These are phyloP conservation scores for Claviceps sp. DNA, from an alignment of 2,329 filamentous ascomycete species.

Conservation along the genomic window DNA sequence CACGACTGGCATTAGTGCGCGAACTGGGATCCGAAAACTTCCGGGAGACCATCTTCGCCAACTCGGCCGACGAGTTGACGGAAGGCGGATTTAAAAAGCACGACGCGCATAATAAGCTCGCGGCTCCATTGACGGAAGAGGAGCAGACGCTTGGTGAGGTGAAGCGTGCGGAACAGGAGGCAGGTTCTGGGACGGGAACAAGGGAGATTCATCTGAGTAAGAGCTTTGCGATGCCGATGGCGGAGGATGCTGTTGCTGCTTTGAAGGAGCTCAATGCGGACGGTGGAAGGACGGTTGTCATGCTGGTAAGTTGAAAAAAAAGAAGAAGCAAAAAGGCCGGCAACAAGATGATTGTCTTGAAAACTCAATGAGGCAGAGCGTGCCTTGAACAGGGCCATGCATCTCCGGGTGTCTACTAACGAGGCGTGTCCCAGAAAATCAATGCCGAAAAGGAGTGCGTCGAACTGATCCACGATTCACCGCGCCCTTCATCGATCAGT, in stretches of 20 bases:
- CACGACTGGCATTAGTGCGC: slow-evolving; percentile 58
- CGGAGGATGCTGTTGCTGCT: slow-evolving; percentile 49
- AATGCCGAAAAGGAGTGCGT: slow-evolving; percentile 57
- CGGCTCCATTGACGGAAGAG: slow-evolving; percentile 66
- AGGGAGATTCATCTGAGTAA: slow-evolving; percentile 47
- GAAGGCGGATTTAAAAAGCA: slow-evolving; percentile 57
- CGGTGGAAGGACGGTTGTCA: slow-evolving; percentile 40
- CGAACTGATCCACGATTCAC: slow-evolving; percentile 44
- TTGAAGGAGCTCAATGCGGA: slow-evolving; percentile 44
- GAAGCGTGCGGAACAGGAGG: slow-evolving; percentile 61
- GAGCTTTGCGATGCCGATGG: slow-evolving; percentile 43
- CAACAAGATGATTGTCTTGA: too few species aligned
- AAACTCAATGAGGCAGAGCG: too few species aligned
- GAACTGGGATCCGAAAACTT: slow-evolving; percentile 72
- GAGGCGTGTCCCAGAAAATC: slow-evolving; percentile 42
- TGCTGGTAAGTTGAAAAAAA: slow-evolving; percentile 49
- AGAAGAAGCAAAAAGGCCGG: neutral
- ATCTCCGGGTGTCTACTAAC: neutral
- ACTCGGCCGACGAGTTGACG: slow-evolving; percentile 54
- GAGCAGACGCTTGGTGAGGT: slow-evolving; percentile 59
- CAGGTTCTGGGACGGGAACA: slow-evolving; percentile 51
- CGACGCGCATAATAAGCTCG: slow-evolving; percentile 50
- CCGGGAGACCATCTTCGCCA: slow-evolving; percentile 61
- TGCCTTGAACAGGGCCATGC: too few species aligned
- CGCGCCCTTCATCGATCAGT: slow-evolving; percentile 38